Conservation (phyloP, 1,284 basidiomycete species). For the Afroboletus lepidellus region DNA sequence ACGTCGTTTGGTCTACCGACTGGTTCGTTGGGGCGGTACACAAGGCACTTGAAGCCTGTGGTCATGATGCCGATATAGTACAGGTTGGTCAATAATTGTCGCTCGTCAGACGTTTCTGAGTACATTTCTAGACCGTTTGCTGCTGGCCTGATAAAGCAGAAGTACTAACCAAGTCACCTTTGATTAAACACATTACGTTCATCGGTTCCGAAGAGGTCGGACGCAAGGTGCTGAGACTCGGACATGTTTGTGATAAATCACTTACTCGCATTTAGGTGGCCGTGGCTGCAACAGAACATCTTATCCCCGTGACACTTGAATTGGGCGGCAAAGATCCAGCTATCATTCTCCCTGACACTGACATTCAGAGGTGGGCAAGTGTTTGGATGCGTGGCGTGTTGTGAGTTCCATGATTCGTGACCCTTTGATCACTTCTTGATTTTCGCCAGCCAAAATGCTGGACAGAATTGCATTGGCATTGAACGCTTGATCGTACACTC, state of each 20-base stretch:
- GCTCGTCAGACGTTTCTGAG: slow-evolving; percentile 14
- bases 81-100: slow-evolving; percentile 46
- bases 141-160: slow-evolving; percentile 89
- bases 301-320: slow-evolving; percentile 90
- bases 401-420: slow-evolving; percentile 47
- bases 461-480: slow-evolving; percentile 97
- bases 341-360: slow-evolving; percentile 71
- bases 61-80: slow-evolving; percentile 79
- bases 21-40: slow-evolving; percentile 82
- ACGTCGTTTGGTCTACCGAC: slow-evolving; percentile 84
- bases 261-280: slow-evolving; percentile 56
- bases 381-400: slow-evolving; percentile 85
- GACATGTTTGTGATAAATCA: not conserved
- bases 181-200: slow-evolving; percentile 83
- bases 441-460: slow-evolving; percentile 73
- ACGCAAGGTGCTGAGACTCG: slow-evolving; percentile 57
- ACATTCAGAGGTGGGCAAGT: slow-evolving; percentile 68
- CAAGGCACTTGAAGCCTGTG: slow-evolving; percentile 73
- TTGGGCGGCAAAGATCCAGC: slow-evolving; percentile 86
- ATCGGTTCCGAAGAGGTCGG: slow-evolving; percentile 94
- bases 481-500: slow-evolving; percentile 88
- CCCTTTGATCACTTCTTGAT: not conserved
- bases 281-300: slow-evolving; percentile 75
- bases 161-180: slow-evolving; percentile 74
- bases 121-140: slow-evolving; percentile 60